phyloP scores from a whole-genome alignment of 257 asterid genomes.

The Misopates orontium region DNA sequence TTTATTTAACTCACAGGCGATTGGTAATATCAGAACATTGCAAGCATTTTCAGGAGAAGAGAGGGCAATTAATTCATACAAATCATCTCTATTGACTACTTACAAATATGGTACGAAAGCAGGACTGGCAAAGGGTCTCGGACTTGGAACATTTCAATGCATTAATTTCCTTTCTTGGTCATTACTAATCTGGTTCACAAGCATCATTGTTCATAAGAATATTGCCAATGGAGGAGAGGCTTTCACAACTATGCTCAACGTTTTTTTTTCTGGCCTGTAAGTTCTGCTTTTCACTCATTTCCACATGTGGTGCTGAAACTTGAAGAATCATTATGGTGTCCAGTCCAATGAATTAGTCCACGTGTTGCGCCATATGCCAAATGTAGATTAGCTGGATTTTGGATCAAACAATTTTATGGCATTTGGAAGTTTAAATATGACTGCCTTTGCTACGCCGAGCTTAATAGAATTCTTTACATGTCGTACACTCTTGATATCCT shows the following conservation, averaged over 20 bases:
- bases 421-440: too few species aligned
- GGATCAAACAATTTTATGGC: too few species aligned
- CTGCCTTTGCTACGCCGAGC: too few species aligned
- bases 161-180: constrained; percentile 96
- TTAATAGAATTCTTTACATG: too few species aligned
- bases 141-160: constrained; percentile 84
- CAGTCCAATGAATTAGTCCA: too few species aligned
- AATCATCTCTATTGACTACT: constrained; percentile 56
- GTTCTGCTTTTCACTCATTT: constrained; percentile 21
- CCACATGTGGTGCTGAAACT: too few species aligned
- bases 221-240: constrained; percentile 96
- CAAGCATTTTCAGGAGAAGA: constrained; percentile 97
- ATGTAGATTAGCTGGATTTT: too few species aligned
- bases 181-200: constrained; percentile 91
- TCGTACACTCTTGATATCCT: too few species aligned
- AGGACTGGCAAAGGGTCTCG: constrained; percentile 92
- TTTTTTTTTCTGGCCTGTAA: constrained; percentile 93
- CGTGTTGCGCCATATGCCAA: too few species aligned
- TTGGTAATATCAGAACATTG: constrained; percentile 89
- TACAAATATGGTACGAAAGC: constrained; percentile 80
- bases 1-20: constrained; percentile 45
- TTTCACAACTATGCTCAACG: constrained; percentile 97
- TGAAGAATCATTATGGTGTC: too few species aligned
- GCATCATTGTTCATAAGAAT: constrained; percentile 80
- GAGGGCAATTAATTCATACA: constrained; percentile 67